Conservation (phyloP, 1,139 yeast genomes). For the Suhomyces bokatorum region DNA sequence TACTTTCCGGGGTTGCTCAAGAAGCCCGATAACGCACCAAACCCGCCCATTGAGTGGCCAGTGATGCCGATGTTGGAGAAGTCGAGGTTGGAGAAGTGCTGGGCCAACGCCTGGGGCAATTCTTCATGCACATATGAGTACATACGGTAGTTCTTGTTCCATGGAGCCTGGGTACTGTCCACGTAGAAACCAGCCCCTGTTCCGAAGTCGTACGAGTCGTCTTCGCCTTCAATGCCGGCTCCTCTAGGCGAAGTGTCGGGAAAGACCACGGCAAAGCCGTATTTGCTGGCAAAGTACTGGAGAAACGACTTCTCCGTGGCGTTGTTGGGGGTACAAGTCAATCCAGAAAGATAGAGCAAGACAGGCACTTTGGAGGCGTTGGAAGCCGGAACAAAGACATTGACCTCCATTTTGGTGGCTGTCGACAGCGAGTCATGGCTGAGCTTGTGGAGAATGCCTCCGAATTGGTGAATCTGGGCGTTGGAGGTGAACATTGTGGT, state of each 20-base stretch:
- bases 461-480: conserved; percentile 64
- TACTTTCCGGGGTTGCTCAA: conserved; percentile 72
- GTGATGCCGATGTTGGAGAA: conserved; percentile 66
- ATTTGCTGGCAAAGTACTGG: conserved; percentile 75
- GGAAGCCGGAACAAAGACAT: conserved; percentile 70
- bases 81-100: conserved; percentile 54
- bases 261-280: conserved; percentile 84
- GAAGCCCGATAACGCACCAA: conserved; percentile 83
- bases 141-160: conserved; percentile 78
- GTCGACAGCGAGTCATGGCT: conserved; percentile 69
- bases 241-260: conserved; percentile 99
- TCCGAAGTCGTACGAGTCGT: conserved; percentile 87
- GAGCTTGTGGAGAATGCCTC: conserved; percentile 75
- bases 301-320: conserved; percentile 94
- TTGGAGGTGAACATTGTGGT: conserved; percentile 54
- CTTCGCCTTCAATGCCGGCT: conserved; percentile 78
- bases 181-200: conserved; percentile 94
- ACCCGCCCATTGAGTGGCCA: conserved; percentile 99
- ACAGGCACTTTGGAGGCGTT: conserved; percentile 56
- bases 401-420: conserved; percentile 77
- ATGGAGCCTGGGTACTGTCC: conserved; percentile 76
- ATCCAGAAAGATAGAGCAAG: conserved; percentile 78
- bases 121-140: conserved; percentile 79
- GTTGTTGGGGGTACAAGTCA: conserved; percentile 92
- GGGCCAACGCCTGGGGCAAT: conserved; percentile 52